Conservation (phyloP, 805 yeast genomes). For the Starmerella stellata region DNA sequence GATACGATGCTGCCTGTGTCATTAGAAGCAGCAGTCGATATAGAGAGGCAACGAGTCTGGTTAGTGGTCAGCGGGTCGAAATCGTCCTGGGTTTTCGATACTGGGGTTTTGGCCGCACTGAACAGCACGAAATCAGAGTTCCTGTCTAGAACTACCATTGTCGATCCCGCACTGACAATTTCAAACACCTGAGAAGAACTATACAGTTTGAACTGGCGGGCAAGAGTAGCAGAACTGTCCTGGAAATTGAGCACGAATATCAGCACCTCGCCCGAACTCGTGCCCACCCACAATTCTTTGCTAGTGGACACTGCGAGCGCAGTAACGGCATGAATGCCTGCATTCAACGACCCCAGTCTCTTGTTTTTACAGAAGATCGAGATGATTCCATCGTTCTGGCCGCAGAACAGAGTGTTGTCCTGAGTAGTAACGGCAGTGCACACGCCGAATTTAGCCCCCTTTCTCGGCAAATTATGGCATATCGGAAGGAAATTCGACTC, state of each 20-base stretch:
- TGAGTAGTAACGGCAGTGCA: slow-evolving; percentile 13
- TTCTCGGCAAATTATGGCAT: slow-evolving; percentile 9
- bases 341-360: slow-evolving; percentile 19
- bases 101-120: neutral
- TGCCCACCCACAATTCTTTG: slow-evolving; percentile 24
- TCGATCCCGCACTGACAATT: neutral
- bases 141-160: neutral
- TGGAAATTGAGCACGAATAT: slow-evolving; percentile 19
- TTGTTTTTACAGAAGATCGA: slow-evolving; percentile 19
- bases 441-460: slow-evolving; percentile 11
- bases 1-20: too few relatives aligned
- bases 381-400: slow-evolving; percentile 27
- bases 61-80: neutral
- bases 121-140: neutral
- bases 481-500: slow-evolving; percentile 4
- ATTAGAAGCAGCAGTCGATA: neutral
- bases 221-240: slow-evolving; percentile 21
- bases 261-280: slow-evolving; percentile 24
- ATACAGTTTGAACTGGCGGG: slow-evolving; percentile 22
- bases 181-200: neutral
- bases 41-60: neutral
- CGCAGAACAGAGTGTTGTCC: slow-evolving; percentile 22
- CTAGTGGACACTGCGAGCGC: slow-evolving; percentile 16
- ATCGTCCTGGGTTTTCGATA: neutral
- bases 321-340: slow-evolving; percentile 21